Evolutionary conservation across 371 early-diverging fungal species (phyloP).

Genomic region (Chytridium lagenaria): DNA sequence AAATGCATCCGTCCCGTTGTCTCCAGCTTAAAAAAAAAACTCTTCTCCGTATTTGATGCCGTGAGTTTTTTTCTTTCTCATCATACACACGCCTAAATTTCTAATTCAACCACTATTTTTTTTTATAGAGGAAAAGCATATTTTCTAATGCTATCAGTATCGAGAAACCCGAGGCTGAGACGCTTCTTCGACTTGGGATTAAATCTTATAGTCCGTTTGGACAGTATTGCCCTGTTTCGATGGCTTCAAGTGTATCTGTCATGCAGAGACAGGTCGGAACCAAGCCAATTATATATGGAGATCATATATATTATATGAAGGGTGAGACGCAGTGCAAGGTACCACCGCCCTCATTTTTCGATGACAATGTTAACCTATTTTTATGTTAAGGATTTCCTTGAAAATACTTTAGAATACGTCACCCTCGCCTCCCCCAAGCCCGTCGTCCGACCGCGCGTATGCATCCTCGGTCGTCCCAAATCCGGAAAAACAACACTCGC

Average conservation of each 20-base stretch:
- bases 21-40: conserved; percentile 34
- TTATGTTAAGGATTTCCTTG: conserved; percentile 45
- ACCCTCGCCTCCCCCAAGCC: conserved; percentile 42
- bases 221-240: conserved; percentile 52
- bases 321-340: conserved; percentile 42
- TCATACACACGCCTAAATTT: no score
- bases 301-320: conserved; percentile 49
- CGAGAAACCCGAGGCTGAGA: conserved; percentile 43
- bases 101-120: background rate
- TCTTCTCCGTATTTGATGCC: conserved; percentile 40
- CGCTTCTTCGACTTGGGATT: conserved; percentile 46
- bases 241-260: conserved; percentile 28
- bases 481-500: conserved; percentile 52
- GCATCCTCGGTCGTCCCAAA: conserved; percentile 53
- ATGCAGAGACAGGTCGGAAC: conserved; percentile 37
- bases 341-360: background rate
- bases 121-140: conserved; percentile 41
- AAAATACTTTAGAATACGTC: conserved; percentile 39
- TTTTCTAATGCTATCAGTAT: conserved; percentile 45
- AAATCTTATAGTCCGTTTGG: conserved; percentile 50
- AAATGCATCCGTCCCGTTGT: conserved; percentile 44
- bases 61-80: conserved; percentile 40
- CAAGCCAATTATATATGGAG: conserved; percentile 46
- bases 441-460: conserved; percentile 43
- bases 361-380: background rate